Base-by-base conservation (phyloP, 169 alveolate genomes). In the Eimeria necatrix region DNA sequence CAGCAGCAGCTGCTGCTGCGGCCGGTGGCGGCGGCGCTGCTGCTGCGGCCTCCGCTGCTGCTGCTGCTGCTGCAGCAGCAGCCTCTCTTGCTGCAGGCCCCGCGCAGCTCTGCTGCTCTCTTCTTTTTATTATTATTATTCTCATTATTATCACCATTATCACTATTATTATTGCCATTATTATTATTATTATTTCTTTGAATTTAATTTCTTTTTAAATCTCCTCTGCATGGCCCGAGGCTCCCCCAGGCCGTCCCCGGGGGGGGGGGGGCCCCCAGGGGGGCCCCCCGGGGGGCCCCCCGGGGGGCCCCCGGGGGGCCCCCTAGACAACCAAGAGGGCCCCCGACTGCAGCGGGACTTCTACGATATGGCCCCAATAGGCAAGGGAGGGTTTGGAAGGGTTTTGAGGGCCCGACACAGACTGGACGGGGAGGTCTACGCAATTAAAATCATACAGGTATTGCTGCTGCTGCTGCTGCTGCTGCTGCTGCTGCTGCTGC, bases 341-440 rank as follows among this genome's bases (percentile, higher is more conserved):
- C 91, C 16, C 26, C 53, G 93, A 80, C 22, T 85, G 46, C 18
- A 48, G 49, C 26, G 76, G 22, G 93, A 85, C 53, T 85, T 85
- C 80, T 16, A 41, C 32, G 80, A 59, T 18, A 1, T 85, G 32
- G 56, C 49, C 56, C 76, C 26, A 20, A 60, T 52, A 3, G 93
- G 93, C 4, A 32, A 32, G 60, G 93, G 93, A 56, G 93, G 93
- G 14, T 85, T 68, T 85, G 93, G 93, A 10, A 24, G 93, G n/a
- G 93, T 85, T n/a, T n/a, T 85, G 78, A 85, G 49, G 80, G 93
- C 93, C 41, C 26, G 78, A 46, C 93, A 85, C 46, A 22, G 61
- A 0, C 93, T 85, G 26, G 93, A 85, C 61, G 93, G 93, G 46
- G 76, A 60, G 46, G 60, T 59, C 16, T 85, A 85, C 60, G 93